Conservation (phyloP, 2,329 filamentous ascomycete species). For the Macrophomina tecta region DNA sequence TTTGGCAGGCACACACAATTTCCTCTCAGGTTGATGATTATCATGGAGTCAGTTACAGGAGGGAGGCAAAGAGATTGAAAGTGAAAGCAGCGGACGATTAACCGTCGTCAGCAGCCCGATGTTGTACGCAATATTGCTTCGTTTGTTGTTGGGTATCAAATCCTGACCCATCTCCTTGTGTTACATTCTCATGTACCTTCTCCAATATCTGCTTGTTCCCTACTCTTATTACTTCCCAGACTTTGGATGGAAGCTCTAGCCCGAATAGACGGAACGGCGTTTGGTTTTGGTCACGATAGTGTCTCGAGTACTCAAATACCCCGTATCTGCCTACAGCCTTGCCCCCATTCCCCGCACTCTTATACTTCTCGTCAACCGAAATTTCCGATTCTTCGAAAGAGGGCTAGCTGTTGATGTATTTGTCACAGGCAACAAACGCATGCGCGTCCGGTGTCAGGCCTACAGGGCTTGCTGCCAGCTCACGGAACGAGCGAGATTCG, state of each 20-base stretch:
- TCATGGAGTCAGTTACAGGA: slow-evolving; percentile 13
- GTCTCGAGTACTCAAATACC: slow-evolving; percentile 21
- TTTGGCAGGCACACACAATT: slow-evolving; percentile 16
- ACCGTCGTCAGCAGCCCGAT: slow-evolving; percentile 1
- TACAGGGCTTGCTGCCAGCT: no score
- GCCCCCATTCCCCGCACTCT: not conserved
- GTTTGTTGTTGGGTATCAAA: not conserved
- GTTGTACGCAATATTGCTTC: slow-evolving; percentile 8
- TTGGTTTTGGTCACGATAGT: not conserved
- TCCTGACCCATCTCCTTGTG: not conserved
- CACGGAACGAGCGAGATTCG: no score
- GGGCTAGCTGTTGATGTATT: not conserved
- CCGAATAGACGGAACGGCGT: slow-evolving; percentile 19
- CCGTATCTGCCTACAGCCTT: not conserved
- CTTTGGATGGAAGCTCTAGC: slow-evolving; percentile 1
- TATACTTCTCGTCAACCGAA: no score
- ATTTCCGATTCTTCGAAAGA: not conserved
- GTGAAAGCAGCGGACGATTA: not conserved
- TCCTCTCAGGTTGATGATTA: slow-evolving; percentile 16
- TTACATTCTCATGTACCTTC: slow-evolving; percentile 12
- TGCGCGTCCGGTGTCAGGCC: no score
- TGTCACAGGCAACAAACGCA: not conserved
- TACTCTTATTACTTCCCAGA: not conserved
- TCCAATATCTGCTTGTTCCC: not conserved
- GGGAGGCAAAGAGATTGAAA: slow-evolving; percentile 8